These are phyloP conservation scores for Eucalyptus polyanthemos DNA, from an alignment of 345 rosid species.

Conservation along the genomic window DNA sequence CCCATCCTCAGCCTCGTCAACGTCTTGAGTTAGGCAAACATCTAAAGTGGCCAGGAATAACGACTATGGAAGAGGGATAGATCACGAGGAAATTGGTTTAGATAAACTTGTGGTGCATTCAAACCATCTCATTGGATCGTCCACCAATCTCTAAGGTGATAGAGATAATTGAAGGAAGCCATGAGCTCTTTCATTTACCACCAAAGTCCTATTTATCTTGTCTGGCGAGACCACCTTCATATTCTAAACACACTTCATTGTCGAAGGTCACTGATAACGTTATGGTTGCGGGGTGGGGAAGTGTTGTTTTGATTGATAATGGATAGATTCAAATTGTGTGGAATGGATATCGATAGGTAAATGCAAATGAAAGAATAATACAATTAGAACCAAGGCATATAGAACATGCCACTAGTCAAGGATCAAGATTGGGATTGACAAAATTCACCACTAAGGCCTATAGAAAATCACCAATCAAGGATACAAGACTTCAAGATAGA, in stretches of 20 bases:
- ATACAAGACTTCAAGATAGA: too few relatives aligned
- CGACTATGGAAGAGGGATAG: background rate
- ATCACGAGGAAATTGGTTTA: background rate
- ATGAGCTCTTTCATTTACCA: background rate
- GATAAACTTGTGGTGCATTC: constrained; percentile 1
- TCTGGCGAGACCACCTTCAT: background rate
- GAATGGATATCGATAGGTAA: too few relatives aligned
- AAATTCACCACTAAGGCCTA: too few relatives aligned
- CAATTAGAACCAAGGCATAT: too few relatives aligned
- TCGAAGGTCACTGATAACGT: background rate
- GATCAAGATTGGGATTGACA: too few relatives aligned
- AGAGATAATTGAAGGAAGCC: background rate
- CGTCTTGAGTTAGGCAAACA: background rate
- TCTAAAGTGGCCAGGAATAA: background rate
- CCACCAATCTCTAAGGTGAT: background rate
- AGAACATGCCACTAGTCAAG: fast-evolving
- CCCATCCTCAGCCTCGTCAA: background rate
- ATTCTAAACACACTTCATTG: background rate
- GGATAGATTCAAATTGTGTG: too few relatives aligned
- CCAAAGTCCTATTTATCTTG: background rate
- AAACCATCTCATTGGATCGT: background rate
- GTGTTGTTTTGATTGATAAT: too few relatives aligned
- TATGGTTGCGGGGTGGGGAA: too few relatives aligned
- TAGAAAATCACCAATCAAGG: too few relatives aligned
- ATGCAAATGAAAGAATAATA: too few relatives aligned